Base-by-base conservation (phyloP, 2,329 filamentous ascomycete species). In the Paraphaeosphaeria sporulosa region DNA sequence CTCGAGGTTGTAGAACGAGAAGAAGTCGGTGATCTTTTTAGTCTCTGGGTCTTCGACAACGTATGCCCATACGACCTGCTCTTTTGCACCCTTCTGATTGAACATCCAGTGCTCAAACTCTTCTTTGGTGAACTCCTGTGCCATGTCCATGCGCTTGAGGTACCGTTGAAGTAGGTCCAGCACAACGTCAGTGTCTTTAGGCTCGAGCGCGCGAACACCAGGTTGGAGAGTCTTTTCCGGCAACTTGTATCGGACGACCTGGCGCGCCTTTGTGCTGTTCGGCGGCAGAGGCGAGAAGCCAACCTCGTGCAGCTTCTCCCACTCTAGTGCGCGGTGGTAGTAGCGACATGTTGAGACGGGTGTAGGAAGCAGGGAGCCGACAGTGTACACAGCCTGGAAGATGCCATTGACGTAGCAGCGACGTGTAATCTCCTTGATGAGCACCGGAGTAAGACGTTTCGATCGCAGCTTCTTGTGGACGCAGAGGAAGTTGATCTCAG, bases 401-500 rank as follows among this genome's bases (percentile, higher is more conserved):
- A 96, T 90, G 58, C 90, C 91, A 65, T 91, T 85, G 50, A 93
- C 81, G 79, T 98, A 96, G 83, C 93, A 96, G 64, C 93, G 87
- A 50, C 95, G 90, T 5, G 95, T 99, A 70, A 99, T 93, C 78
- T 99, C 95, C 79, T 97, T 97, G 83, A 99, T 99, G 55, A 99
- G 87, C 1, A 98, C 91, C 0, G 95, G 95, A 0, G 95, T 89
- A 46, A 99, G 87, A 56, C 95, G 90, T 83, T 98, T 97, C 59
- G 91, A 89, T 53, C 95, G 92, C 34, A 99, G 88, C 81, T 98
- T 98, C 85, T 98, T 98, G 85, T 99, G 95, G 57, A 99, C 90
- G 74, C 94, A 96, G 67, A 99, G 89, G 81, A 98, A 99, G 83
- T 99, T 99, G 80, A 99, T 95, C 78, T 99, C 95, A 51, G 92